phyloP scores from a whole-genome alignment of 108 stramenopile genomes.

The Nitzschia putrida region DNA sequence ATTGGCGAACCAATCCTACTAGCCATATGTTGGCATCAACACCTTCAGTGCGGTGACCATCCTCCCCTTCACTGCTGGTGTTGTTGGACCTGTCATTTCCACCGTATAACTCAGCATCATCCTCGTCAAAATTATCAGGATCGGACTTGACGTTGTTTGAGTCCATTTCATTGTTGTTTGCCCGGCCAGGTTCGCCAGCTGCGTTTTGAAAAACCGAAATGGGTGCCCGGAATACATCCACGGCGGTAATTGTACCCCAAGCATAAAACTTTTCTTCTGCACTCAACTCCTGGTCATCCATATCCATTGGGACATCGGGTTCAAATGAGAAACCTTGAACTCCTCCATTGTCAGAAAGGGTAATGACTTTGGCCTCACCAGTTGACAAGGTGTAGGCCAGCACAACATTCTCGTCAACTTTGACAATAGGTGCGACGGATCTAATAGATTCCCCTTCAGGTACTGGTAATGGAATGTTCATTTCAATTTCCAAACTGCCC shows the following conservation, averaged over 20 bases:
- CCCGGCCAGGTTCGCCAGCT: not conserved
- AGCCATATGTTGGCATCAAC: conserved; percentile 20
- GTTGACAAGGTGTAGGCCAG: conserved; percentile 62
- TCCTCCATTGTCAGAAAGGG: conserved; percentile 18
- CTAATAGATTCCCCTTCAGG: conserved; percentile 24
- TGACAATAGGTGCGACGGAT: conserved; percentile 15
- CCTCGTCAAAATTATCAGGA: conserved; percentile 38
- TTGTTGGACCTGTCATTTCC: not conserved
- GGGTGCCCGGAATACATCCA: conserved; percentile 53
- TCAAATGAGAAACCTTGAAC: conserved; percentile 24
- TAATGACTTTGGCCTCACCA: conserved; percentile 49
- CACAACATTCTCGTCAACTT: conserved; percentile 20
- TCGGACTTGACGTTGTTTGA: not conserved
- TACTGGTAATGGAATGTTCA: conserved; percentile 21
- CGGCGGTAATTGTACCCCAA: conserved; percentile 54
- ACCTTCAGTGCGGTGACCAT: not conserved
- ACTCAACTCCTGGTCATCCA: conserved; percentile 26
- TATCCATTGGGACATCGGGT: conserved; percentile 38
- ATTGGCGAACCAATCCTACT: conserved; percentile 69
- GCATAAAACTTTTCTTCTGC: conserved; percentile 50
- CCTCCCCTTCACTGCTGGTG: not conserved
- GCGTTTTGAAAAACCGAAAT: conserved; percentile 21
- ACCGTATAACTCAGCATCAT: conserved; percentile 45
- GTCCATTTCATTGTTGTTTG: no score
- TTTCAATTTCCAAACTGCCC: conserved; percentile 7